Evolutionary conservation across 2,329 filamentous ascomycete genomes (phyloP).

Genomic region (Microcyclospora pomicola): DNA sequence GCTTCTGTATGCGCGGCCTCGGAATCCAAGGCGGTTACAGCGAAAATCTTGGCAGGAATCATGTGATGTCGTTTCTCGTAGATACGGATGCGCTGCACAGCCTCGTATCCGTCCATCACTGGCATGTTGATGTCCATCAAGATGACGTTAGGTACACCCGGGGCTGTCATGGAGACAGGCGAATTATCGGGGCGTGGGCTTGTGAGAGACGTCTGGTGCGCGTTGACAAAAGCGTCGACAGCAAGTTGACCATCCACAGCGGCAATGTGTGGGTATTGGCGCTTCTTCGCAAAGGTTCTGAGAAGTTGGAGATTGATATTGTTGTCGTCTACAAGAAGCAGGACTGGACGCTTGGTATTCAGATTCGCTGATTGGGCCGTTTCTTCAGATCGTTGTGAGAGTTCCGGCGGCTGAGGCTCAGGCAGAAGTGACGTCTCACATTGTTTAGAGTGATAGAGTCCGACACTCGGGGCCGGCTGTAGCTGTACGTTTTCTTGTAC

Average conservation of each 20-base stretch:
- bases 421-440: too few relatives aligned
- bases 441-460: too few relatives aligned
- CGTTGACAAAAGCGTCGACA: constrained; percentile 28
- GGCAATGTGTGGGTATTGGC: constrained; percentile 28
- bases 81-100: constrained; percentile 17
- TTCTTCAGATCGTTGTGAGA: too few relatives aligned
- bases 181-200: too few relatives aligned
- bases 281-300: constrained; percentile 17
- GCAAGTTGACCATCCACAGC: constrained; percentile 37
- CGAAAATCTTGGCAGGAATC: constrained; percentile 17
- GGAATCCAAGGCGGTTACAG: constrained; percentile 19
- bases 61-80: constrained; percentile 17
- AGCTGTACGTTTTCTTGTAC: too few relatives aligned
- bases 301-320: constrained; percentile 22
- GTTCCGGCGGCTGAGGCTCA: too few relatives aligned
- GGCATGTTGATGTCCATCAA: constrained; percentile 34
- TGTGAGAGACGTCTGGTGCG: background rate
- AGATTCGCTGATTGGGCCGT: too few relatives aligned
- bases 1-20: constrained; percentile 18
- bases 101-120: constrained; percentile 21
- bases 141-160: constrained; percentile 22
- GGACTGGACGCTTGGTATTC: constrained; percentile 8
- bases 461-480: too few relatives aligned
- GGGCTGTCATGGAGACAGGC: background rate
- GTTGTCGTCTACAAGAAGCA: constrained; percentile 23